Evolutionary conservation across 805 yeast species (phyloP), one percentile per base, ranked within the genome.

Genomic region (Spathaspora boniae): DNA sequence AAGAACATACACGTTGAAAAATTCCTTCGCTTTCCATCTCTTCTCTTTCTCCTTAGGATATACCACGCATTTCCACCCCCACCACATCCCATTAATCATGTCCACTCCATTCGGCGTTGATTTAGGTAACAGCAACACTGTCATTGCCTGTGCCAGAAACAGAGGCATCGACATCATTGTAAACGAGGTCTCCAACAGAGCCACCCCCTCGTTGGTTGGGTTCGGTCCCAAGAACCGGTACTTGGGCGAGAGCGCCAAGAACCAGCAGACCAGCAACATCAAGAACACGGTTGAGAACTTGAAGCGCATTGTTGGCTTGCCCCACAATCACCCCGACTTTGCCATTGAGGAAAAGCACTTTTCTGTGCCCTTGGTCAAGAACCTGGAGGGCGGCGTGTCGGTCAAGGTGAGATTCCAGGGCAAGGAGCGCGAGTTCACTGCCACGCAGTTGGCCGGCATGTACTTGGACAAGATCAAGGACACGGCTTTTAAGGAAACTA

Each of bases 161-260:
- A 82, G 98, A 74, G 98, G 98, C 60, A 93, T 93, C 60, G 99
- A 93, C 66, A 82, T 93, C 55, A 86, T 93, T 55, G 98, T 93
- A 70, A 93, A 93, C 63, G 99, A 93, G 70, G 98, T 93, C 32
- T 89, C 98, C 39, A 93, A 93, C 82, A 84, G 99, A 68, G 66
- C 94, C 49, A 93, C 99, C 22, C 98, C 99, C 47, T 59, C 78
- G 5, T 63, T 86, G 48, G 93, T 93, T 50, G 98, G 96, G 22
- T 93, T 93, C 53, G 97, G 97, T 50, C 60, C 58, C 47, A 86
- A 85, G 69, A 82, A 78, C 76, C 82, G 99, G 72, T 81, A 78
- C 58, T 79, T 93, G 50, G 99, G 99, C 60, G 99, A 93, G 72
- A 56, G 85, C 35, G 98, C 95, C 56, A 89, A 88, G 76, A 85